Conservation (phyloP, 2,329 filamentous ascomycete species). For the Phoma herbarum region DNA sequence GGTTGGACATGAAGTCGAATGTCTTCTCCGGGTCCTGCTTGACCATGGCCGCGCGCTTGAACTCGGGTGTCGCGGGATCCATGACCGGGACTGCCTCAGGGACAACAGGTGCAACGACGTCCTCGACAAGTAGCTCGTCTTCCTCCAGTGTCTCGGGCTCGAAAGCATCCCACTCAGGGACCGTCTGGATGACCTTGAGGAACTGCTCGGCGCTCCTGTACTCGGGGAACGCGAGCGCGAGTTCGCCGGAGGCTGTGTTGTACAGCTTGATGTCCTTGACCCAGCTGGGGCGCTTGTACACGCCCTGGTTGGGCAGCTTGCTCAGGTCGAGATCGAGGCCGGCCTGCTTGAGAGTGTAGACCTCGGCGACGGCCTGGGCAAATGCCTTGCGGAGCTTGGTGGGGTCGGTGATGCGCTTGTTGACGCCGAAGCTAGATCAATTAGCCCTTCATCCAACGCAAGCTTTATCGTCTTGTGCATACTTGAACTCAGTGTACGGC, state of each 20-base stretch:
- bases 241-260: conserved; percentile 28
- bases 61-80: conserved; percentile 40
- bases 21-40: conserved; percentile 42
- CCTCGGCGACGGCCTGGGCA: conserved; percentile 65
- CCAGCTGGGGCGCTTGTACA: conserved; percentile 41
- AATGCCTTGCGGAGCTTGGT: conserved; percentile 52
- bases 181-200: conserved; percentile 34
- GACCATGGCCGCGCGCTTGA: conserved; percentile 38
- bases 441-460: conserved; percentile 1
- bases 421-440: conserved; percentile 34
- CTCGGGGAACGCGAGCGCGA: conserved; percentile 35
- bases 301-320: conserved; percentile 38
- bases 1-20: conserved; percentile 51
- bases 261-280: conserved; percentile 40
- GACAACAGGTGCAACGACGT: conserved; percentile 27
- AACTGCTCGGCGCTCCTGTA: conserved; percentile 32
- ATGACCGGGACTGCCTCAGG: conserved; percentile 31
- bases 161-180: conserved; percentile 29
- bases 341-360: conserved; percentile 56
- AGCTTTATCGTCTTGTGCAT: conserved; percentile 4
- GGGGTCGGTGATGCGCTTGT: conserved; percentile 25
- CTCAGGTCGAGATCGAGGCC: conserved; percentile 39
- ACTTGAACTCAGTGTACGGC: conserved; percentile 41
- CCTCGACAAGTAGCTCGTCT: conserved; percentile 35
- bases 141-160: conserved; percentile 15